Evolutionary conservation across 345 rosid genomes (phyloP), one percentile per base, ranked within the genome.

Genomic region (Euphorbia peplus): DNA sequence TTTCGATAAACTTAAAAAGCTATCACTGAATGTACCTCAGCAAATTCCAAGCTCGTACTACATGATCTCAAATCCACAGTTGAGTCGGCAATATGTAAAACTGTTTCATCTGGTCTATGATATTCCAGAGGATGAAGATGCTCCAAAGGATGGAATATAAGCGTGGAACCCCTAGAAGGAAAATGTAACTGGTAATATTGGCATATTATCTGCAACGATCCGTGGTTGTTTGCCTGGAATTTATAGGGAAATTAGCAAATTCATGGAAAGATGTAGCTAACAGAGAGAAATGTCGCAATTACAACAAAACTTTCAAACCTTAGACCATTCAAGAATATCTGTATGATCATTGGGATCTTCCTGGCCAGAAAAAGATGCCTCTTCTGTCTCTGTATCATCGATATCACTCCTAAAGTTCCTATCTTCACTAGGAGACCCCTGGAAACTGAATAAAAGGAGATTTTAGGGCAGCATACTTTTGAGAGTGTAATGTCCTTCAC

Each of bases 251-350:
- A 44, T 32, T 39, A 60, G 52, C 44, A 79, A 46, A 13, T 51
- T 21, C 52, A 46, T 67, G 69, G 19, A 57, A 25, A 48, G 39
- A 46, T 50, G 53, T 42, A 41, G 35, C 48, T 44, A 21, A 48
- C 64, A 47, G 30, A 15, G 4, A 26, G 2, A 52, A 32, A 55
- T 4, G 46, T 29, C 62, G 68, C 71, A 47, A 58, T 42, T 35
- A 66, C 29, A 76, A 39, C 57, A 63, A 64, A 30, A 61, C 64
- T 39, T 46, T 64, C 76, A 77, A 72, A 93, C 98, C 98, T 93
- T 89, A 67, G 96, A 92, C 98, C 91, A 88, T 77, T 85, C 97
- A 80, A 89, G 95, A 68, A 93, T 83, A 78, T 86, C 91, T 78
- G 70, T 76, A 66, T 81, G 83, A 80, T 84, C 81, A 78, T 73